phyloP scores from a whole-genome alignment of 2,329 filamentous ascomycete genomes.

The Colletotrichum incanum region DNA sequence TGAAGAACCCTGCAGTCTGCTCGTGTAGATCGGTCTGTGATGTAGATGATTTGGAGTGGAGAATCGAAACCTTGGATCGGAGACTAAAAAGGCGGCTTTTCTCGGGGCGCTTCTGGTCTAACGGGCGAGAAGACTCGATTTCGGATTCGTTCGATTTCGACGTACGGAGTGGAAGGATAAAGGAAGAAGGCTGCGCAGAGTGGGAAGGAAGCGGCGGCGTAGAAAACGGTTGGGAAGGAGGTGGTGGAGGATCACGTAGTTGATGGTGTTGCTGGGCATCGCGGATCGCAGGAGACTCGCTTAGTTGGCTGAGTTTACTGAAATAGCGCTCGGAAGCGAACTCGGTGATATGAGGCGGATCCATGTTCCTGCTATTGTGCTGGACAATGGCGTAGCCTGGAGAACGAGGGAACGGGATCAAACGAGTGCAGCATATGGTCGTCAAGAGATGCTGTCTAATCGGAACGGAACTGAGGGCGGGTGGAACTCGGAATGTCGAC shows the following conservation, averaged over 20 bases:
- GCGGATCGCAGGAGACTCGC: slow-evolving; percentile 47
- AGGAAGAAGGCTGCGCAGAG: slow-evolving; percentile 53
- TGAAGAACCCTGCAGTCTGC: slow-evolving; percentile 2
- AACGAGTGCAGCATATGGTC: slow-evolving; percentile 32
- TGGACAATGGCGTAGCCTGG: slow-evolving; percentile 45
- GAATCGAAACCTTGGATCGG: slow-evolving; percentile 56
- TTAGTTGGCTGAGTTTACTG: slow-evolving; percentile 72
- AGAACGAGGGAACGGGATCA: slow-evolving; percentile 37
- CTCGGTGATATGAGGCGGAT: slow-evolving; percentile 75
- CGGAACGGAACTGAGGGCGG: slow-evolving; percentile 14
- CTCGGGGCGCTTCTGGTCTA: slow-evolving; percentile 54
- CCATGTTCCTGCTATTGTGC: slow-evolving; percentile 61
- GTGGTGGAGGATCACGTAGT: slow-evolving; percentile 32
- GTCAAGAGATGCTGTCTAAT: slow-evolving; percentile 29
- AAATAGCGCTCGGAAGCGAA: slow-evolving; percentile 78
- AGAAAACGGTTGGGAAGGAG: slow-evolving; percentile 45
- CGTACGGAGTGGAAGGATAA: slow-evolving; percentile 67
- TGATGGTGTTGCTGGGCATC: slow-evolving; percentile 22
- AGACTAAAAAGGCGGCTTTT: slow-evolving; percentile 61
- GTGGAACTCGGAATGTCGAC: slow-evolving; percentile 44
- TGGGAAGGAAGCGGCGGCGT: slow-evolving; percentile 44
- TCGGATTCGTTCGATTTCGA: slow-evolving; percentile 51
- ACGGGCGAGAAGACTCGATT: slow-evolving; percentile 48
- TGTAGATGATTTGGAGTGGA: slow-evolving; percentile 45
- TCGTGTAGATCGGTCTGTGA: slow-evolving; percentile 12